Conservation (phyloP, 225 moss, liverwort and hornwort species). For the Bryum argenteum region DNA sequence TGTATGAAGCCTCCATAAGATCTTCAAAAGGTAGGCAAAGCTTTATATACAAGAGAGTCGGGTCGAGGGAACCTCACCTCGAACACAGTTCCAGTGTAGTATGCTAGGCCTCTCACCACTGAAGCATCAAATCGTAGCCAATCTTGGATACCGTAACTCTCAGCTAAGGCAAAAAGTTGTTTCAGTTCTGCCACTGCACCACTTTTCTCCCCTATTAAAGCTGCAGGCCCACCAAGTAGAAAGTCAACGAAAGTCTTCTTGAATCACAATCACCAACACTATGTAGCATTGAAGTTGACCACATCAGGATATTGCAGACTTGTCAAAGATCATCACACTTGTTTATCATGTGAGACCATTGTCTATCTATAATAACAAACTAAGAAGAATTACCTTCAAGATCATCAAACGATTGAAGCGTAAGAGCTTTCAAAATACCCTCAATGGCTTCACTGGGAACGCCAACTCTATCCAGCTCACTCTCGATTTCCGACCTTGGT, state of each 20-base stretch:
- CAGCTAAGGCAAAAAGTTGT: conserved; percentile 78
- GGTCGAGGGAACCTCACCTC: conserved; percentile 58
- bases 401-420: conserved; percentile 69
- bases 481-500: conserved; percentile 72
- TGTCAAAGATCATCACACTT: neutral
- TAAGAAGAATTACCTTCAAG: conserved; percentile 67
- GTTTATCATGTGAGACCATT: too few relatives aligned
- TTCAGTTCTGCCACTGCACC: conserved; percentile 81
- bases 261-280: neutral
- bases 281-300: conserved; percentile 1
- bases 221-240: conserved; percentile 42
- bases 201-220: conserved; percentile 72
- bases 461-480: conserved; percentile 66
- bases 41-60: neutral
- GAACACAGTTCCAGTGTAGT: conserved; percentile 96
- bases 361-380: neutral
- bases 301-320: conserved; percentile 5
- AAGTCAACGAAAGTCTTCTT: neutral
- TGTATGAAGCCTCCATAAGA: conserved; percentile 5
- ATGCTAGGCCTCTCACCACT: conserved; percentile 91
- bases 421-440: conserved; percentile 78
- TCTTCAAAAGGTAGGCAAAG: neutral
- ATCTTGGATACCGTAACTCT: conserved; percentile 70
- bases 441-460: conserved; percentile 64
- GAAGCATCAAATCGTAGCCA: conserved; percentile 95